These are phyloP conservation scores for Chlorophyllum brunneum DNA, from an alignment of 768 basidiomycete genomes.

Conservation along the genomic window DNA sequence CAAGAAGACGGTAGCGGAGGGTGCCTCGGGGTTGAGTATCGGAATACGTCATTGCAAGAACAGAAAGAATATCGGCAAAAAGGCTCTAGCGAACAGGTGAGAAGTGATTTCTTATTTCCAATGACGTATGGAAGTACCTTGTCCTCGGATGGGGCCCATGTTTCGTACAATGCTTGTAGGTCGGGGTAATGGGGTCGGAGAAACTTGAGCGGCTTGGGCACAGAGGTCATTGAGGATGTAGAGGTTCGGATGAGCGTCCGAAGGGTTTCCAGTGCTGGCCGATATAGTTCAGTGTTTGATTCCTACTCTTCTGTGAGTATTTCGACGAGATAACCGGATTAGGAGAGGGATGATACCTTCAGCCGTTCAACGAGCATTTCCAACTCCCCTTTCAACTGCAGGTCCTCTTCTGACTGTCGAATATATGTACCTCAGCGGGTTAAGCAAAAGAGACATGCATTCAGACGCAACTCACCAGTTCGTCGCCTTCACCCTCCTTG, in stretches of 20 bases:
- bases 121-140: constrained; percentile 43
- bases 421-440: constrained; percentile 6
- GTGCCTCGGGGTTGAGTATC: constrained; percentile 97
- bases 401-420: constrained; percentile 88
- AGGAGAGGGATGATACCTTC: constrained; percentile 47
- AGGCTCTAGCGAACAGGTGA: constrained; percentile 55
- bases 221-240: constrained; percentile 98
- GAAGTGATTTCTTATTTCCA: background rate
- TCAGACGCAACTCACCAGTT: constrained; percentile 59
- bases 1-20: constrained; percentile 85
- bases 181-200: constrained; percentile 90
- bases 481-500: constrained; percentile 63
- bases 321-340: constrained; percentile 15
- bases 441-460: background rate
- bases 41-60: constrained; percentile 99
- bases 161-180: constrained; percentile 78
- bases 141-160: constrained; percentile 75
- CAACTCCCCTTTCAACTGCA: constrained; percentile 87
- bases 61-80: constrained; percentile 95
- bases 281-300: constrained; percentile 78
- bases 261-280: constrained; percentile 89
- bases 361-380: constrained; percentile 96
- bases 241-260: constrained; percentile 93
- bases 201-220: constrained; percentile 98
- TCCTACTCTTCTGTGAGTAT: constrained; percentile 51